phyloP scores from a whole-genome alignment of 1,139 yeast species.

The Petasospora fabianii region DNA sequence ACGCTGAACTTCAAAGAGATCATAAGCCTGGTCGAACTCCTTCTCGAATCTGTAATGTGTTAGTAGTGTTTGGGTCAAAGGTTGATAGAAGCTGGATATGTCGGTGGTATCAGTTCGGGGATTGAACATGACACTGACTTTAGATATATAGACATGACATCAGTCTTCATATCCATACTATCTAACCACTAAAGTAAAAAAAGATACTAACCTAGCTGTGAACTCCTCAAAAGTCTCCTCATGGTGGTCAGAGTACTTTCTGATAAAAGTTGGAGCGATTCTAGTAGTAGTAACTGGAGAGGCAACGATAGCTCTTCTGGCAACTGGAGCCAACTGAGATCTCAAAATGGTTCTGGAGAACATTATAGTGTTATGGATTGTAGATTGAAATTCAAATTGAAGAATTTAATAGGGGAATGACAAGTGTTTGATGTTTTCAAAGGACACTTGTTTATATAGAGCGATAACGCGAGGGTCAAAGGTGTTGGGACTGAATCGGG shows the following conservation, averaged over 20 bases:
- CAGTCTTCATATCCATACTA: not conserved
- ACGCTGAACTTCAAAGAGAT: slow-evolving; percentile 93
- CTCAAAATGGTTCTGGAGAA: slow-evolving; percentile 29
- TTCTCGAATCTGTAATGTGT: slow-evolving; percentile 64
- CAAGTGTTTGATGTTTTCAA: not conserved
- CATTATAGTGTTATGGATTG: slow-evolving; percentile 5
- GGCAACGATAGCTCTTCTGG: slow-evolving; percentile 29
- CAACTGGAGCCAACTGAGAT: slow-evolving; percentile 27
- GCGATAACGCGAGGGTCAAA: too few relatives aligned
- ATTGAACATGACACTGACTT: not conserved
- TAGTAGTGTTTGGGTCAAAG: slow-evolving; percentile 7
- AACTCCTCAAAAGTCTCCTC: slow-evolving; percentile 95
- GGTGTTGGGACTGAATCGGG: too few relatives aligned
- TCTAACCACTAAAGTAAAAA: not conserved
- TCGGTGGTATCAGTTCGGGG: not conserved
- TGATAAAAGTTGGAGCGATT: slow-evolving; percentile 31
- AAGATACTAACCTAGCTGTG: slow-evolving; percentile 43
- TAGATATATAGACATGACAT: not conserved
- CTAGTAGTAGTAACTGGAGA: slow-evolving; percentile 27
- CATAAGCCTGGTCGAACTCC: slow-evolving; percentile 97
- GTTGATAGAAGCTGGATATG: too few relatives aligned
- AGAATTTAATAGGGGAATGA: not conserved
- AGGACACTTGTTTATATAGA: not conserved
- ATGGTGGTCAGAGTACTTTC: slow-evolving; percentile 68
- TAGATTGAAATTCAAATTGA: not conserved